Evolutionary conservation across 1,139 yeast species (phyloP), one percentile per base, ranked within the genome.

Genomic region (Lodderomyces beijingensis): DNA sequence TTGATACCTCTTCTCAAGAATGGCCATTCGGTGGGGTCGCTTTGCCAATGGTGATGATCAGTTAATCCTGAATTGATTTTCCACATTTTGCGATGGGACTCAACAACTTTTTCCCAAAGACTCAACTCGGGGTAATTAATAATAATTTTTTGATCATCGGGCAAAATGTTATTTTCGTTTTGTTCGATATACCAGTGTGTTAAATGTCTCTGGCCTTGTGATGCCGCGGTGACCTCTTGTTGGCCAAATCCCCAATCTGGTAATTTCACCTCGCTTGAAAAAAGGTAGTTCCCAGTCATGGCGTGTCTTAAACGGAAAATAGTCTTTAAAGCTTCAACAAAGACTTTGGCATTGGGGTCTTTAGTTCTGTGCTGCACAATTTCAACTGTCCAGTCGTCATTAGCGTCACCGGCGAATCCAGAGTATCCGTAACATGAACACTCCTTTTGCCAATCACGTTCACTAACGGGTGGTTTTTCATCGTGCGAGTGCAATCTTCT

Each of bases 401-500:
- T 93, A 43, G 89, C 86, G 63, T 93, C 98, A 53, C 98, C 98
- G 14, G 57, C 78, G 50, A 91, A 93, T 4, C 94, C 96, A 32
- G 82, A 86, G 53, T 62, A 85, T 13, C 99, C 99, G 54, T 93
- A 93, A 56, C 87, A 79, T 12, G 95, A 78, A 17, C 78, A 95
- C 65, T 93, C 99, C 60, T 86, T 86, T 63, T 88, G 95, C 94
- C 96, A 93, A 53, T 91, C 98, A 47, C 81, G 80, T 54, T 82
- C 89, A 41, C 89, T 72, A 17, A 89, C 95, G 13, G 96, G 95
- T 16, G 97, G 89, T 54, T 93, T 82, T 55, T 86, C 85, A 57
- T 91, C 97, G 55, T 93, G 98, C 17, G 97, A 85, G 59, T 93
- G 98, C 52, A 93, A 74, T 64, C 98, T 79, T 55, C 91, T 79